These are phyloP conservation scores for Pinus albicaulis DNA, from an alignment of 75 land plant genomes.

Conservation along the genomic window DNA sequence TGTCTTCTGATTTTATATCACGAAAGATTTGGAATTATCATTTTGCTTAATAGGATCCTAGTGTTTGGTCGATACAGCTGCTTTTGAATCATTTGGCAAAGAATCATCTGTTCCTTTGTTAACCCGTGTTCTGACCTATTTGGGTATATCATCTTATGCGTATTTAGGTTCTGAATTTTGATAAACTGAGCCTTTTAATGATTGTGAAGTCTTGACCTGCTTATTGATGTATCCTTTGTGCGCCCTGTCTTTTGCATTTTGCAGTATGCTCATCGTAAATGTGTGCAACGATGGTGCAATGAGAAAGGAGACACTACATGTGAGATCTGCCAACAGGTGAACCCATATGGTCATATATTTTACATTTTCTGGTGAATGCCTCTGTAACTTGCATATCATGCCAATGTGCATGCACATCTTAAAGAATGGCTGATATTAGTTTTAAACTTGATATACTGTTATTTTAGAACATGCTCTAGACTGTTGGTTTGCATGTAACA, in stretches of 20 bases:
- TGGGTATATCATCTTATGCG: neutral
- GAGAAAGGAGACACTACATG: constrained; percentile 61
- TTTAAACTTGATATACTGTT: no score
- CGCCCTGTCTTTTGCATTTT: neutral
- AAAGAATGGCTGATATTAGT: neutral
- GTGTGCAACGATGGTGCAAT: constrained; percentile 66
- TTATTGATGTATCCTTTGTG: neutral
- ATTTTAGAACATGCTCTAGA: neutral
- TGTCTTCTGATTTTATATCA: neutral
- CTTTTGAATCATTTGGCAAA: neutral
- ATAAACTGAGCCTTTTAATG: neutral
- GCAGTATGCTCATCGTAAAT: constrained; percentile 67
- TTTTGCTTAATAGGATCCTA: neutral
- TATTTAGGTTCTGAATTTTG: neutral
- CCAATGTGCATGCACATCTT: no score
- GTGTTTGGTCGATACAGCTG: no score
- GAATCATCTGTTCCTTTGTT: neutral
- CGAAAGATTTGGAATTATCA: neutral
- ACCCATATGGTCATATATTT: neutral
- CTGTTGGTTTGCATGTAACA: neutral
- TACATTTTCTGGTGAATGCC: neutral
- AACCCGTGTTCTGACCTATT: neutral
- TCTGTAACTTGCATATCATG: neutral
- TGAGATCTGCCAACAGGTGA: constrained; percentile 64
- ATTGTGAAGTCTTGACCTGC: neutral